Evolutionary conservation across 2,329 filamentous ascomycete species (phyloP).

Genomic region (Diaporthe sp.): DNA sequence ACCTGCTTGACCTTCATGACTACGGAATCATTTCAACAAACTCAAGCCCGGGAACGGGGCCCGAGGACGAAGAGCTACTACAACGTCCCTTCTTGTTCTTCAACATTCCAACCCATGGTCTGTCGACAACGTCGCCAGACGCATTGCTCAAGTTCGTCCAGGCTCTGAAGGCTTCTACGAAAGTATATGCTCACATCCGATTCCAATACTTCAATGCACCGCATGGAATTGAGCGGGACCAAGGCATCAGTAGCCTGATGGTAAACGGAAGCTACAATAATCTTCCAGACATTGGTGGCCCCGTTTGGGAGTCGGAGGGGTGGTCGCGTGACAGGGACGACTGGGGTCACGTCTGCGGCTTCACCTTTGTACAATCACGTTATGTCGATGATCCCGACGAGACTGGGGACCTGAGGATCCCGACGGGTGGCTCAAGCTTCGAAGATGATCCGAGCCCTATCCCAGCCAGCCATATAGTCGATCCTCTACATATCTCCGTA

Average conservation of each 20-base stretch:
- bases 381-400: not conserved
- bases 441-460: not conserved
- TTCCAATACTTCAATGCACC: not conserved
- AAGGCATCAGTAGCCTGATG: not conserved
- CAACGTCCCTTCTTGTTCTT: not conserved
- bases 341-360: not conserved
- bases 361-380: not conserved
- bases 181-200: not conserved
- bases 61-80: not conserved
- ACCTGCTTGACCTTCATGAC: not conserved
- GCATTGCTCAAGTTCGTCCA: not conserved
- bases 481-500: not conserved
- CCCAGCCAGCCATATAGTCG: not conserved
- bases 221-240: not conserved
- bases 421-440: not conserved
- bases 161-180: accelerated
- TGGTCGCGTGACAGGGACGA: not conserved
- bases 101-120: not conserved
- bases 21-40: not conserved
- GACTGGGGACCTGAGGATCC: not conserved
- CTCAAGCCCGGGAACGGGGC: not conserved
- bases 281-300: not conserved
- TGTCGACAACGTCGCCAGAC: accelerated
- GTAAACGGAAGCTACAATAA: accelerated
- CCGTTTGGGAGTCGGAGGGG: not conserved